Base-by-base conservation (phyloP, 768 basidiomycete species). In the Dictyophora rubrovolvata region DNA sequence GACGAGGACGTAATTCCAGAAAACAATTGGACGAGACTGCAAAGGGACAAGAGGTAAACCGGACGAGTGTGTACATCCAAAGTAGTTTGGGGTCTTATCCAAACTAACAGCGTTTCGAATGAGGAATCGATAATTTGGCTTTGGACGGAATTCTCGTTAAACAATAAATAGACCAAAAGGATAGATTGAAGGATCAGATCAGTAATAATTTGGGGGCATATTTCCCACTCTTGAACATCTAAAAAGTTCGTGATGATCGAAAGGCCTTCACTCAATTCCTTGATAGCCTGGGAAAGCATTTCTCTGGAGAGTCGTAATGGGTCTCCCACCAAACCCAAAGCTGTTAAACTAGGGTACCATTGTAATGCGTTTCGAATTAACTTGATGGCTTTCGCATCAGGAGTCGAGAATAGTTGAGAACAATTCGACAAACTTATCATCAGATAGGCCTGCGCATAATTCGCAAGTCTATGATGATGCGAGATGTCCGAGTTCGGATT, bases 181-280 rank as follows among this genome's bases (percentile, higher is more conserved):
- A 55, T 55, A n/a, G 54, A 55, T n/a, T 55, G 54, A 20, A 55
- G 42, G 18, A 55, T 28, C 20, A 55, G 36, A 46, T 55, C 54
- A 16, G 47, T 42, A 20, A 55, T 33, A 11, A 55, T 55, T 37
- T 55, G 54, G 21, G 47, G 10, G 18, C 37, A 42, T 12, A n/a
- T n/a, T n/a, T 42, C 42, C 42, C 42, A 42, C 42, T 42, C 42
- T 10, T 55, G 35, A 3, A 21, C 36, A 9, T 18, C 20, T 34
- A 20, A 18, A 34, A 34, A 12, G 36, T 20, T 17, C 22, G 54
- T 55, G 20, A 55, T 14, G 42, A 55, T 55, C 21, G 33, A 55
- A 9, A 55, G 20, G 21, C 36, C 54, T 47, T 55, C 36, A 9
- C 35, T 22, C 28, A 55, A 46, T 55, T 55, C 54, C 22, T 35